These are phyloP conservation scores for Cyberlindnera maritima DNA, from an alignment of 805 yeast species.

Conservation along the genomic window DNA sequence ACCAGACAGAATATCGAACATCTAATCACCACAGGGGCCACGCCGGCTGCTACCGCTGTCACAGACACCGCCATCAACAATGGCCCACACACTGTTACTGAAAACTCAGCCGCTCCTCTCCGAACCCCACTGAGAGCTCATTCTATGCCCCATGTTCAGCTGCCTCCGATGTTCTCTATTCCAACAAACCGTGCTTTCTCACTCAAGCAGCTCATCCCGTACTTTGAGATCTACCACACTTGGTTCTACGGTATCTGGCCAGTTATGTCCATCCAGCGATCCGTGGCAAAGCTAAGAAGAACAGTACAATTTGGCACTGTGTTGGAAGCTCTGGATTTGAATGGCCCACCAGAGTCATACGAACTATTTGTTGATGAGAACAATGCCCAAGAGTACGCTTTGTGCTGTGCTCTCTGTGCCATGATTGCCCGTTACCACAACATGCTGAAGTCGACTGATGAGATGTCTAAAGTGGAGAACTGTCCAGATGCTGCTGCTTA, in stretches of 20 bases:
- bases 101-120: no score
- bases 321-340: constrained; percentile 8
- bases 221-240: constrained; percentile 24
- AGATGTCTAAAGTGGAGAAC: constrained; percentile 16
- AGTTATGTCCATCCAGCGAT: constrained; percentile 18
- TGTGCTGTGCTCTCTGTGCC: constrained; percentile 26
- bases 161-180: background rate
- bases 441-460: constrained; percentile 22
- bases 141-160: background rate
- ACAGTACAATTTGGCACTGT: background rate
- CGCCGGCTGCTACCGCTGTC: background rate
- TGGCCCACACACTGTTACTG: no score
- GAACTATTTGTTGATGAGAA: constrained; percentile 6
- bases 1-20: constrained; percentile 20
- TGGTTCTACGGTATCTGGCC: constrained; percentile 30
- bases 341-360: constrained; percentile 3
- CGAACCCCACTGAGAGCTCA: background rate
- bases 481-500: constrained; percentile 21
- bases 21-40: constrained; percentile 3
- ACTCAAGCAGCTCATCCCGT: constrained; percentile 22
- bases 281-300: constrained; percentile 16
- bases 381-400: constrained; percentile 20
- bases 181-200: constrained; percentile 9
- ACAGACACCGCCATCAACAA: background rate
- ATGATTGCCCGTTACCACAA: constrained; percentile 22